These are phyloP conservation scores for Mortierella sp. DNA, from an alignment of 371 early-diverging fungal species.

Conservation along the genomic window DNA sequence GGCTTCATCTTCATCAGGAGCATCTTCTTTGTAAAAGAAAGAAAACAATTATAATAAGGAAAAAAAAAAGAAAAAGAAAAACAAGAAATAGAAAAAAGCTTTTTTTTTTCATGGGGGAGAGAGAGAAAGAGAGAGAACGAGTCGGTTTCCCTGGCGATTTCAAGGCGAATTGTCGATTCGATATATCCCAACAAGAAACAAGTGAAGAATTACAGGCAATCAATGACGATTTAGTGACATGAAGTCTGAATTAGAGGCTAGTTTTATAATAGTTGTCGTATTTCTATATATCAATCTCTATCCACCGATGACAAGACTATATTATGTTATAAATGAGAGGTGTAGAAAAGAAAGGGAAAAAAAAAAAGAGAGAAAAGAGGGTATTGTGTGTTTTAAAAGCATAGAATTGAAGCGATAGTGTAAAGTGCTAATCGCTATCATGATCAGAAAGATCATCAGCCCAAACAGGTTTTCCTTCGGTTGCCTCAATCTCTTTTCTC, in stretches of 20 bases:
- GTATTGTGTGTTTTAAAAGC: too few relatives aligned
- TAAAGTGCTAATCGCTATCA: slow-evolving; percentile 28
- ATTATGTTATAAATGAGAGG: too few relatives aligned
- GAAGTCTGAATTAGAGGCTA: background rate
- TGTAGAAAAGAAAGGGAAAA: too few relatives aligned
- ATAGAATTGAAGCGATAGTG: too few relatives aligned
- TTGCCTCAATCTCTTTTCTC: slow-evolving; percentile 50
- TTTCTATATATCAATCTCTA: background rate
- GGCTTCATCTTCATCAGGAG: slow-evolving; percentile 25
- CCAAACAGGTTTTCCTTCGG: slow-evolving; percentile 52
- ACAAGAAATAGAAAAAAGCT: background rate
- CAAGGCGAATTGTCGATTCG: background rate
- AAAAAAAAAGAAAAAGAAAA: background rate
- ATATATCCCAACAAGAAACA: slow-evolving; percentile 4
- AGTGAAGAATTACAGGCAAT: too few relatives aligned
- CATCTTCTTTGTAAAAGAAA: slow-evolving; percentile 17
- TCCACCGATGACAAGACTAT: background rate
- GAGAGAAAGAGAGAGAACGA: too few relatives aligned
- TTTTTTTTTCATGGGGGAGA: too few relatives aligned
- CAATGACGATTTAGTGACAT: background rate
- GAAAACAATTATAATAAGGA: too few relatives aligned
- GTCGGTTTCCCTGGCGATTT: background rate
- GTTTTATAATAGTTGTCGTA: background rate
- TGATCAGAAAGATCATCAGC: slow-evolving; percentile 35
- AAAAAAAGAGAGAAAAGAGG: too few relatives aligned